Evolutionary conservation across 805 yeast species (phyloP).

Genomic region (Brettanomyces naardenensis): DNA sequence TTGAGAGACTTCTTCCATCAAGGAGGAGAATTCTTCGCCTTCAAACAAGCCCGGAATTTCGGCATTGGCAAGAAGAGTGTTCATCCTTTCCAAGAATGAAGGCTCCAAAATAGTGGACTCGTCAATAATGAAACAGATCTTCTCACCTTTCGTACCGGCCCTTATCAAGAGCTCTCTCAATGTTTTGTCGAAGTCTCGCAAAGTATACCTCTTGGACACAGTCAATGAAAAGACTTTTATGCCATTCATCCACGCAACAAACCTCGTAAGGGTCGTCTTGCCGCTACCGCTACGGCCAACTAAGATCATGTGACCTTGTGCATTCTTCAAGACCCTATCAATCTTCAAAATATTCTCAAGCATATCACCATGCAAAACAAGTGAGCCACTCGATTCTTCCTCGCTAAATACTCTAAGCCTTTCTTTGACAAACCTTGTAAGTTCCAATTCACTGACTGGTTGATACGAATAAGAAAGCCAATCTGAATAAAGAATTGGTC

Average conservation of each 20-base stretch:
- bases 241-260: conserved; percentile 92
- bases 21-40: conserved; percentile 52
- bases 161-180: conserved; percentile 45
- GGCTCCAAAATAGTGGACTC: conserved; percentile 73
- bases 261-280: conserved; percentile 63
- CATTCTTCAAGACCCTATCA: conserved; percentile 74
- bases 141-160: conserved; percentile 49
- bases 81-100: conserved; percentile 83
- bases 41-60: conserved; percentile 87
- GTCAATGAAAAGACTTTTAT: conserved; percentile 49
- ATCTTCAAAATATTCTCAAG: conserved; percentile 70
- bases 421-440: conserved; percentile 50
- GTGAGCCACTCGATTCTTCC: conserved; percentile 56
- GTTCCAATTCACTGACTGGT: conserved; percentile 40
- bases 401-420: conserved; percentile 67
- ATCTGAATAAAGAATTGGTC: conserved; percentile 59
- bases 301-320: conserved; percentile 84
- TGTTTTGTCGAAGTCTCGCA: conserved; percentile 60
- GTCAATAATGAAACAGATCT: conserved; percentile 65
- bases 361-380: conserved; percentile 61
- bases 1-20: conserved; percentile 49
- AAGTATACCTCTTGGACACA: conserved; percentile 44
- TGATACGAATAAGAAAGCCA: conserved; percentile 66
- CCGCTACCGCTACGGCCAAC: conserved; percentile 84
- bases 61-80: conserved; percentile 85